Evolutionary conservation across 2,329 filamentous ascomycete genomes (phyloP).

Genomic region (Alternaria sp.): DNA sequence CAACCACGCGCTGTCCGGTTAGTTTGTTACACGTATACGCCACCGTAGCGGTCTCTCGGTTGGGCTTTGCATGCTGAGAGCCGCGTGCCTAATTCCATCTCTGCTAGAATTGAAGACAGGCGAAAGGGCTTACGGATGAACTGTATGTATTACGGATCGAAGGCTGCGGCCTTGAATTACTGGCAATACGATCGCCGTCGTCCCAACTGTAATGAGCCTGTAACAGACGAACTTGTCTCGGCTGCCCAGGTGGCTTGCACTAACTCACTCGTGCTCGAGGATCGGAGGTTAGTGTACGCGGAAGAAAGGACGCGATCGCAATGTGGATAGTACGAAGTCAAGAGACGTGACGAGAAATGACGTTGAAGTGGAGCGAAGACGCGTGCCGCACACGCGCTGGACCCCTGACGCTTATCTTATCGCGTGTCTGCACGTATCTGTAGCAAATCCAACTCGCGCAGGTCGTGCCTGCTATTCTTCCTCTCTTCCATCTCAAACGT

Average conservation of each 20-base stretch:
- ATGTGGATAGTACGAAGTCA: not conserved
- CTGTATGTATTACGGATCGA: not conserved
- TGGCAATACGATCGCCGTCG: not conserved
- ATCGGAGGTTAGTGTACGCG: not conserved
- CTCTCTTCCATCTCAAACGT: not conserved
- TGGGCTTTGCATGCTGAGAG: not conserved
- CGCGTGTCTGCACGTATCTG: not conserved
- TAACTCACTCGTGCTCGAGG: not conserved
- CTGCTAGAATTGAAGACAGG: no score
- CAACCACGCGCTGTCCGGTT: not conserved
- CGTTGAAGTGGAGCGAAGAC: not conserved
- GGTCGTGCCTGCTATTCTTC: not conserved
- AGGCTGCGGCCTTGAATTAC: not conserved
- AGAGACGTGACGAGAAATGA: not conserved
- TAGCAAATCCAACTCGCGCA: not conserved
- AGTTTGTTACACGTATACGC: not conserved
- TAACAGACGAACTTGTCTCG: not conserved
- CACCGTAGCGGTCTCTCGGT: not conserved
- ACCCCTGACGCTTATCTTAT: conserved; percentile 2
- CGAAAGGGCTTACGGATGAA: not conserved
- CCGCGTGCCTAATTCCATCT: not conserved
- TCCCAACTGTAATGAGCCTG: not conserved
- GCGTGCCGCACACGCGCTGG: not conserved
- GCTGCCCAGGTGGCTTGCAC: not conserved
- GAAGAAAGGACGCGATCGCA: not conserved